Base-by-base conservation (phyloP, 805 yeast genomes). In the Jamesozyma rosinii region DNA sequence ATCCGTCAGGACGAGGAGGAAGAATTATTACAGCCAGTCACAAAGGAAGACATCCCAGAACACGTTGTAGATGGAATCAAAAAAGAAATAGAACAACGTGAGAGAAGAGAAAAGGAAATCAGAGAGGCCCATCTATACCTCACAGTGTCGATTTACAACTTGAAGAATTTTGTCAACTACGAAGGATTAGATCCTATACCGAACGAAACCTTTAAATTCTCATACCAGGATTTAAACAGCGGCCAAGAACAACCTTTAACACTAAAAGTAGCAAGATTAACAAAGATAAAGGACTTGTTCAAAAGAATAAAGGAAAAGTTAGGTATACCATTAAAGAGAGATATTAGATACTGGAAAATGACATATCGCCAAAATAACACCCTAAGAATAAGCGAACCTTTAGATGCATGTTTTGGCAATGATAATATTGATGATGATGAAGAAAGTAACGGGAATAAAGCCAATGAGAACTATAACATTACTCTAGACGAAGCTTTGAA, bases 51-150 rank as follows among this genome's bases (percentile, higher is more conserved):
- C 38, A 73, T 77, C 5, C 97, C 97, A 2, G 51, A 58, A 1
- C 83, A 84, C 54, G 77, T 92, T 20, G 76, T 84, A 0, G 65
- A 70, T 17, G 80, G 79, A 47, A 74, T 92, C 17, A 71, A 75
- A 39, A 67, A 65, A 38, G 97, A 90, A 54, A 65, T 67, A 10
- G 74, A 70, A 43, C 83, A 77, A 47, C 72, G 72, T 33, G 78
- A 74, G 40, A 52, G 63, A 22, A 64, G 74, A 30, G 70, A 76
- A 31, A 75, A 72, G 48, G 85, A 83, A 48, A 67, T 72, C 35
- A 86, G 81, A 48, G 97, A 90, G 56, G 78, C 76, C 65, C 85
- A 79, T 53, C 57, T 78, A 20, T 82, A 77, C 54, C 66, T 74
- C 35, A 73, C 71, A 41, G 71, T 85, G 41, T 73, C 76, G 41